Percentiles rank a stretch among this genome's conserved stretches.
Conservation (phyloP, 345 rosid species). For the Adansonia digitata region DNA sequence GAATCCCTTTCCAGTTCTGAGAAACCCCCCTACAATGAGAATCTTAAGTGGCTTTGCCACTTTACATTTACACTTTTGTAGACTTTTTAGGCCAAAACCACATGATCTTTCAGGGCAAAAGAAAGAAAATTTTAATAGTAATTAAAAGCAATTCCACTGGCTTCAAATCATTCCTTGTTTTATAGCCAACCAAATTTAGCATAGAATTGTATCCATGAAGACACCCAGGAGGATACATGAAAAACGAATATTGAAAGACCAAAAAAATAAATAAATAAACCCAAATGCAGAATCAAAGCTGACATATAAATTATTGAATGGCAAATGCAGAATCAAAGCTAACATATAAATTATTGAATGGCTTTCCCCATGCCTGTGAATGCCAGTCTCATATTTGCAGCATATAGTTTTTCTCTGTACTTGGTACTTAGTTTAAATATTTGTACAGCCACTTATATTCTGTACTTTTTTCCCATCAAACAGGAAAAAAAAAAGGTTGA, state of each 20-base stretch:
- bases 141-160: not conserved
- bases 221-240: not conserved
- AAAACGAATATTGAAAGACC: not conserved
- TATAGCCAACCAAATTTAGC: slow-evolving; percentile 12
- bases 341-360: not conserved
- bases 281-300: not conserved
- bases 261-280: not conserved
- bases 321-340: not conserved
- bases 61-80: not conserved
- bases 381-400: not conserved
- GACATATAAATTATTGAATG: not conserved
- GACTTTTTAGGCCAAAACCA: slow-evolving; percentile 15
- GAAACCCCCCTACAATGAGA: not conserved
- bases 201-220: not conserved
- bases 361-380: not conserved
- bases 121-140: not conserved
- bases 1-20: slow-evolving; percentile 1
- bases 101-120: not conserved
- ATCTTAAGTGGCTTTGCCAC: not conserved
- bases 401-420: not conserved
- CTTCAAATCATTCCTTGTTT: slow-evolving; percentile 7
- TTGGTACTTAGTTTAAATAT: not conserved
- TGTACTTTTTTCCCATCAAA: not conserved
- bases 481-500: not conserved
- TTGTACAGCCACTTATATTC: not conserved